Evolutionary conservation across 164 flowering plant genomes (phyloP).

Genomic region (Protea cynaroides): DNA sequence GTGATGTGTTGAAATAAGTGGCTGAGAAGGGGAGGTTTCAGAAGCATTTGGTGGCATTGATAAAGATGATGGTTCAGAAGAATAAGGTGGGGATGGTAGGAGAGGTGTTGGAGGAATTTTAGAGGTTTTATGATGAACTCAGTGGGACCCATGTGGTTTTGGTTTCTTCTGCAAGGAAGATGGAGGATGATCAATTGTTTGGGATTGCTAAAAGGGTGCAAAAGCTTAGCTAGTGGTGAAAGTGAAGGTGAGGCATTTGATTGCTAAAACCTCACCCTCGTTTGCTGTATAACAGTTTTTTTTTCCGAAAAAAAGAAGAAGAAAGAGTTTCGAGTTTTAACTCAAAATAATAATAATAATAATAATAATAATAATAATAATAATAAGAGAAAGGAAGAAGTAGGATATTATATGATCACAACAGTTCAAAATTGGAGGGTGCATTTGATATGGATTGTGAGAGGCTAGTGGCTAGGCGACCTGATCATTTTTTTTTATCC

Average conservation of each 20-base stretch:
- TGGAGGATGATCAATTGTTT: constrained; percentile 29
- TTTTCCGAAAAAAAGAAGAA: too few species aligned
- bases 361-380: too few species aligned
- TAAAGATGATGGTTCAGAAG: constrained; percentile 44
- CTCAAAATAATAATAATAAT: too few species aligned
- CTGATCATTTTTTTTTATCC: too few species aligned
- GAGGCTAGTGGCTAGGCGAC: too few species aligned
- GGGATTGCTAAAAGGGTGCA: constrained; percentile 32
- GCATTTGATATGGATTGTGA: too few species aligned
- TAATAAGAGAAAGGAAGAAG: too few species aligned
- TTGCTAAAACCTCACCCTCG: constrained; percentile 3
- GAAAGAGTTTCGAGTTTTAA: too few species aligned
- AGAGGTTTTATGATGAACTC: constrained; percentile 45
- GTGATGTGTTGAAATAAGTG: constrained; percentile 33
- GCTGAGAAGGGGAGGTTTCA: constrained; percentile 35
- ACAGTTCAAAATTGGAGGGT: too few species aligned
- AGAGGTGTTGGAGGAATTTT: constrained; percentile 51
- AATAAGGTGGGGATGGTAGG: constrained; percentile 34
- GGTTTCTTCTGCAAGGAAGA: constrained; percentile 28
- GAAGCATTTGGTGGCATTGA: constrained; percentile 36
- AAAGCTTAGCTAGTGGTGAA: constrained; percentile 19
- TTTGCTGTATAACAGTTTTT: constrained; percentile 7
- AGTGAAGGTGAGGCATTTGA: constrained; percentile 24
- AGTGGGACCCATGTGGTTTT: constrained; percentile 31
- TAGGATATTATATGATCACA: too few species aligned